Base-by-base conservation (phyloP, 768 basidiomycete genomes). In the Butyriboletus loyo region DNA sequence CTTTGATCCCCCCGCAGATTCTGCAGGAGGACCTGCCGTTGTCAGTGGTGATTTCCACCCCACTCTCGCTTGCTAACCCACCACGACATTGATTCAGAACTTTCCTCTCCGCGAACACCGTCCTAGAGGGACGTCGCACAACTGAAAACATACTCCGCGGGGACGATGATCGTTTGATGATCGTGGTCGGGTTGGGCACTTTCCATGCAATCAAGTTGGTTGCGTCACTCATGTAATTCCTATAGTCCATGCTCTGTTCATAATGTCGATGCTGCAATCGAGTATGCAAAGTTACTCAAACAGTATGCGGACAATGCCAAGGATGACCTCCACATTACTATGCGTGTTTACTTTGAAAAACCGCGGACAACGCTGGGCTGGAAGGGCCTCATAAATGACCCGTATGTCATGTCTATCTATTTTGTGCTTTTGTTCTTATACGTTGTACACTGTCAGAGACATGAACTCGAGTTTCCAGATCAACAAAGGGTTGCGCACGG, bases 301-400 rank as follows among this genome's bases (percentile, higher is more conserved):
- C 80, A 75, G 34, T 98, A 98, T 65, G 89, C 93, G 7, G 86
- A 93, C 34, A 71, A 72, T 11, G 84, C 89, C 40, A 84, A 83
- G 64, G 86, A 90, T 11, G 97, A 98, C 60, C 79, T 99, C 30
- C 80, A 88, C 70, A 97, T 99, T 63, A 78, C 98, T 60, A 98
- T 98, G 96, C 87, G 94, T 25, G 93, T 98, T 60, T 98, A 99
- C 77, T 99, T 98, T 66, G 96, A 98, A 64, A 98, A 98, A 64
- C 87, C 87, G 1, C 80, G 96, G 28, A 98, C 96, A 7, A 98
- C 96, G 0, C 88, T 98, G 43, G 97, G 97, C 25, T 99, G 96
- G 96, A 99, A 99, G 70, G 96, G 96, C 34, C 82, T 98, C 56
- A 98, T 98, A 73, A 98, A 98, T 66, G 94, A 98, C 64, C 95